Evolutionary conservation across 2,329 filamentous ascomycete species (phyloP), one percentile per base, ranked within the genome.

Genomic region (Metarhizium robertsii): DNA sequence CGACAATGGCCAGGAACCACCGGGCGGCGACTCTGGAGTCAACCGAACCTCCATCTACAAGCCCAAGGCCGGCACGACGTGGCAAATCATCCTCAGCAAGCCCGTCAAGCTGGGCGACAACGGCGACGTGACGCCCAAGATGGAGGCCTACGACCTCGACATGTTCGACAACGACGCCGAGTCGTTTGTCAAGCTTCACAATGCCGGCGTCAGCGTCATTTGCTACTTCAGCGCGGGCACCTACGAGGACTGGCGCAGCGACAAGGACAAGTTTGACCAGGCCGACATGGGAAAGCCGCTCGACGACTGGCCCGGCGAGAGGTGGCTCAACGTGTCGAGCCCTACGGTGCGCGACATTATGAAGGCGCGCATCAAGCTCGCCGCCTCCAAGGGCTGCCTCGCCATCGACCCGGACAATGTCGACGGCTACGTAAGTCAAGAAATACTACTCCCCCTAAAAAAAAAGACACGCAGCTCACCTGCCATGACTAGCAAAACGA

Each of bases 221-320:
- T 90, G 87, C 73, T 90, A 90, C 70, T 90, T 90, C 71, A 86
- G 82, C 53, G 85, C 84, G 0, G 87, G 87, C 10, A 1, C 81
- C 7, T 88, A 79, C 61, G 87, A 90, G 68, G 66, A 81, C 53
- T 81, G 78, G 72, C 77, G 86, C 3, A 69, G 75, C 1, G 87
- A 90, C 64, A 74, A 76, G 18, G 65, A 64, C 34, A 62, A 79
- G 5, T 89, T 88, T 64, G 64, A 71, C 7, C 59, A 72, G 1
- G 66, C 69, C 0, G 86, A 88, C 60, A 66, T 83, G 46, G 86
- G 86, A 20, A 75, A 76, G 3, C 67, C 69, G 6, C 70, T 90
- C 5, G 74, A 81, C 11, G 85, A 80, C 4, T 90, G 87, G 86
- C 0, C 45, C 30, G 80, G 79, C 46, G 87, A 90, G 73, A 75